Evolutionary conservation across 106 monocot genomes (phyloP).

Genomic region (Cymbidium sinense): DNA sequence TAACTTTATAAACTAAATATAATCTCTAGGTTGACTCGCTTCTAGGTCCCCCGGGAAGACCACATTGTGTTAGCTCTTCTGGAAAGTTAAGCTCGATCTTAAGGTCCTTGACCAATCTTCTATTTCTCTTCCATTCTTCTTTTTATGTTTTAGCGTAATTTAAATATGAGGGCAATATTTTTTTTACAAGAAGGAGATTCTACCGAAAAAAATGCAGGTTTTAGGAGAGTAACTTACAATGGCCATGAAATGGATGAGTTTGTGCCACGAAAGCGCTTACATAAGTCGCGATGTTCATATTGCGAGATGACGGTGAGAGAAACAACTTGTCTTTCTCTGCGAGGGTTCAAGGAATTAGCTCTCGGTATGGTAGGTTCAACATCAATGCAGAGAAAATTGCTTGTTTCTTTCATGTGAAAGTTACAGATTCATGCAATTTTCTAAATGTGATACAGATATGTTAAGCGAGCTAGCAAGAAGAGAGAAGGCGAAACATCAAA

Average conservation of each 20-base stretch:
- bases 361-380: constrained; percentile 29
- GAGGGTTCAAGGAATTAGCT: constrained; percentile 28
- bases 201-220: constrained; percentile 17
- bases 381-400: background rate
- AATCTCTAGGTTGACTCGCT: constrained; percentile 50
- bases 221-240: constrained; percentile 36
- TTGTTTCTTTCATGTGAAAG: background rate
- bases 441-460: constrained; percentile 32
- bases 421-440: background rate
- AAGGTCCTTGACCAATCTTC: constrained; percentile 17
- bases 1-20: background rate
- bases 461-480: constrained; percentile 50
- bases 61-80: constrained; percentile 44
- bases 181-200: background rate
- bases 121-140: background rate
- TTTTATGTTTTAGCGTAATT: background rate
- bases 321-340: constrained; percentile 30
- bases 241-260: constrained; percentile 37
- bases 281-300: constrained; percentile 36
- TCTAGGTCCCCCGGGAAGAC: constrained; percentile 74
- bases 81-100: constrained; percentile 51
- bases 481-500: constrained; percentile 63
- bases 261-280: constrained; percentile 30
- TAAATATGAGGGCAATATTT: too few relatives aligned
- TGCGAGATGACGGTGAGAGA: constrained; percentile 30